These are phyloP conservation scores for Lunularia cruciata DNA, from an alignment of 225 moss, liverwort and hornwort species.

Conservation along the genomic window DNA sequence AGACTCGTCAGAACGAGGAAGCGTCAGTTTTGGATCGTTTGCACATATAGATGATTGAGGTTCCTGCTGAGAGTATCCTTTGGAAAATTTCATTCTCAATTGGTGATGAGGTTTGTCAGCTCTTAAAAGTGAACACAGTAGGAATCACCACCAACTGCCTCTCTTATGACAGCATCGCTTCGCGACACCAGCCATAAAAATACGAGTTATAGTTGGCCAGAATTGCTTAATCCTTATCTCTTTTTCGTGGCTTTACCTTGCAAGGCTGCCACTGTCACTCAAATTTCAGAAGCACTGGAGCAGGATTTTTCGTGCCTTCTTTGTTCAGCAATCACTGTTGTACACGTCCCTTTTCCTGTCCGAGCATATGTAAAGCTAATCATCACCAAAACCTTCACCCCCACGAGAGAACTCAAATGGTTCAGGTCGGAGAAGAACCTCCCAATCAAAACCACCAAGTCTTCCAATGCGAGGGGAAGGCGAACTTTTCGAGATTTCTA, in stretches of 20 bases:
- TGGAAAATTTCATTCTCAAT: background rate
- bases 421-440: too few species aligned
- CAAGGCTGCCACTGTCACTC: background rate
- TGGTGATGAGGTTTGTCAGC: background rate
- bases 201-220: background rate
- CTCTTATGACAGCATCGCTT: background rate
- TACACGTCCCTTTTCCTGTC: slow-evolving; percentile 1
- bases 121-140: background rate
- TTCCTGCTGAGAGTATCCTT: background rate
- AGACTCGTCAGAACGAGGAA: background rate
- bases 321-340: background rate
- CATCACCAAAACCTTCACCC: too few species aligned
- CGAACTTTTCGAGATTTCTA: too few species aligned
- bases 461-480: too few species aligned
- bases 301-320: background rate
- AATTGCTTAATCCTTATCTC: background rate
- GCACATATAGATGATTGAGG: background rate
- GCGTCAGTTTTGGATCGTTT: background rate
- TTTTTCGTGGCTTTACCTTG: background rate
- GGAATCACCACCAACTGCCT: background rate
- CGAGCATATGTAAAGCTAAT: background rate
- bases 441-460: too few species aligned
- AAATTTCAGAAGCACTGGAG: background rate
- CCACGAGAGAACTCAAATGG: too few species aligned
- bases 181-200: background rate